These are phyloP conservation scores for Fusarium sp. DNA, from an alignment of 2,329 filamentous ascomycete species.

Conservation along the genomic window DNA sequence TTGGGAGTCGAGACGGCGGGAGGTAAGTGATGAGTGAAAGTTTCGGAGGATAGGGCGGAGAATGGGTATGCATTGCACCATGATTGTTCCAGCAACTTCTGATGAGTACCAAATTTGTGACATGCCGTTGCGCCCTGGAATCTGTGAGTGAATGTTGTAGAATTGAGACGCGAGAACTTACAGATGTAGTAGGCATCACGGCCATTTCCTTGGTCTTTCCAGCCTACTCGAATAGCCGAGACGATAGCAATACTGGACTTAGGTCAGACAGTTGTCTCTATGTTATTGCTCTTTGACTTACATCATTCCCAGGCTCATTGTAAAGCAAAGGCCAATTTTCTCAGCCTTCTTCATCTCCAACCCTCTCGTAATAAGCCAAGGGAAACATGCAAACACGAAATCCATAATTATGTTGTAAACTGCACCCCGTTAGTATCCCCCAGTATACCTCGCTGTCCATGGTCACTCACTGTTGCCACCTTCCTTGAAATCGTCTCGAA, in stretches of 20 bases:
- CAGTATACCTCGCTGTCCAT: accelerated
- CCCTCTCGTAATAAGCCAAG: slow-evolving; percentile 62
- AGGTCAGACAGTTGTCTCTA: neutral
- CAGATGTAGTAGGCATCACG: slow-evolving; percentile 62
- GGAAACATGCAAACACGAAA: slow-evolving; percentile 62
- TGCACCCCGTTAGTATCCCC: slow-evolving; percentile 35
- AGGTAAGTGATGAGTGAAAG: slow-evolving; percentile 43
- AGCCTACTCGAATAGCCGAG: slow-evolving; percentile 59
- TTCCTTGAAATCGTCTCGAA: slow-evolving; percentile 60
- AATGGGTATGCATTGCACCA: slow-evolving; percentile 66
- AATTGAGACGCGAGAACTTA: slow-evolving; percentile 24
- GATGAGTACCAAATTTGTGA: slow-evolving; percentile 56
- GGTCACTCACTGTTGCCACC: slow-evolving; percentile 60
- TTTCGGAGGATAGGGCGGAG: slow-evolving; percentile 58
- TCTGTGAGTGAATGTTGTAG: neutral
- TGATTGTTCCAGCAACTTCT: slow-evolving; percentile 65
- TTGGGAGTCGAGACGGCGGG: slow-evolving; percentile 35
- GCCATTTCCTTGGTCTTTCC: slow-evolving; percentile 61
- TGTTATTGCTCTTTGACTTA: slow-evolving; percentile 23
- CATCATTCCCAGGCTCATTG: slow-evolving; percentile 64
- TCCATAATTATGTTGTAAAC: slow-evolving; percentile 67
- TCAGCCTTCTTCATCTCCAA: slow-evolving; percentile 61
- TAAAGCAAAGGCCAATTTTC: slow-evolving; percentile 62
- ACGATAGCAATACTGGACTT: slow-evolving; percentile 57
- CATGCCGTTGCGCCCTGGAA: slow-evolving; percentile 43